These are phyloP conservation scores for Hypocrella siamensis DNA, from an alignment of 2,329 filamentous ascomycete genomes.

Conservation along the genomic window DNA sequence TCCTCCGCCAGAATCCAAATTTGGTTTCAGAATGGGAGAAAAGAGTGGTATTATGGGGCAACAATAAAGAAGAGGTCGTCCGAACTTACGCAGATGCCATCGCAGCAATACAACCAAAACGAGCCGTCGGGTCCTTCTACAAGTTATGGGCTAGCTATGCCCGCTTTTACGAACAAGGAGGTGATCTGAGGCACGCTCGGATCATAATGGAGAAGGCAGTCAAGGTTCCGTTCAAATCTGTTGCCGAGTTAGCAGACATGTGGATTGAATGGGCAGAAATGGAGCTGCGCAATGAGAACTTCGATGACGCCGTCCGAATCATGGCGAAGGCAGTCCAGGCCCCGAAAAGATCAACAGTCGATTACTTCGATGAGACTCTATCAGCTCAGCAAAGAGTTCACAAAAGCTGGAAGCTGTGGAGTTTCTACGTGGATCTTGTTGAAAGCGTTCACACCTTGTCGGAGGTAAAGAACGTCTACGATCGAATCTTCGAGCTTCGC, in stretches of 20 bases:
- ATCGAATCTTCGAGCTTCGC: conserved; percentile 92
- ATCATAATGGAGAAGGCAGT: conserved; percentile 96
- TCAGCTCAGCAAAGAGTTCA: conserved; percentile 93
- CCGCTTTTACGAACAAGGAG: conserved; percentile 85
- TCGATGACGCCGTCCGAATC: conserved; percentile 83
- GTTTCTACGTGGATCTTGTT: conserved; percentile 95
- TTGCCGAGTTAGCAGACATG: conserved; percentile 92
- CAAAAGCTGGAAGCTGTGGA: conserved; percentile 99
- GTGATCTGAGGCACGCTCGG: conserved; percentile 69
- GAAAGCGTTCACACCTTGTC: conserved; percentile 85
- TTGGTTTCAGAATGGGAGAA: conserved; percentile 97
- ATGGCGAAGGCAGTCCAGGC: conserved; percentile 96
- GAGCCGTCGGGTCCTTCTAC: conserved; percentile 83
- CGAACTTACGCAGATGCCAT: conserved; percentile 93
- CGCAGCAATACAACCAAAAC: conserved; percentile 82
- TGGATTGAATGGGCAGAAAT: conserved; percentile 99
- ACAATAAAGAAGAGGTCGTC: conserved; percentile 81
- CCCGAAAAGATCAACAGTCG: conserved; percentile 95
- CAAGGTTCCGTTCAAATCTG: conserved; percentile 94
- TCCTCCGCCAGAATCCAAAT: conserved; percentile 89
- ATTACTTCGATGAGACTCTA: conserved; percentile 93
- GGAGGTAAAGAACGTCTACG: conserved; percentile 87
- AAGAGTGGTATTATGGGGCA: conserved; percentile 84
- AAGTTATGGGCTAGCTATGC: conserved; percentile 95
- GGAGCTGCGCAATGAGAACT: conserved; percentile 91